Base-by-base conservation (phyloP, 2,329 filamentous ascomycete species). In the Sporothrix variecibatus region DNA sequence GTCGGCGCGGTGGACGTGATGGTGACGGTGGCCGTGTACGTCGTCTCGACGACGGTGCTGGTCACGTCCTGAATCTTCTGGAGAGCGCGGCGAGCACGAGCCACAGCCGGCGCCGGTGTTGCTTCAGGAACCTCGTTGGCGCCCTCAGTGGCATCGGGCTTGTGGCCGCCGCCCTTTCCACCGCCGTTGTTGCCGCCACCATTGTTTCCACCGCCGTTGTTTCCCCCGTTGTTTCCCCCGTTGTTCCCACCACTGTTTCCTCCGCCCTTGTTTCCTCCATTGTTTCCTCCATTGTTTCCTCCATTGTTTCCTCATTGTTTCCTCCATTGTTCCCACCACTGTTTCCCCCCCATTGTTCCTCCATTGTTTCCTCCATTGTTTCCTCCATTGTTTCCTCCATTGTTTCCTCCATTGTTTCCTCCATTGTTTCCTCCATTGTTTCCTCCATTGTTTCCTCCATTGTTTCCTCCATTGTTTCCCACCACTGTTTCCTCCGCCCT, bases 21-120 rank as follows among this genome's bases (percentile, higher is more conserved):
- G 1, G 72, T 71, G 26, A 28, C 28, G 0, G 71, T 75, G 26
- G 46, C 64, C 3, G 74, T 75, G 40, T 72, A 75, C 9, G 74
- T 75, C 12, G 74, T 73, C 40, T 75, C 71, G 17, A 73, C 28
- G 6, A 71, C 56, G 1, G 74, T 75, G 71, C 74, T 73, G 2
- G 74, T 75, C 4, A 73, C 72, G 20, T 73, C 58, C 4, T 71
- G 67, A 20, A 64, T 31, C 15, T 56, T n/a, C 17, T 69, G 51
- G 1, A 72, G 70, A 17, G 43, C 23, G 6, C 71, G 58, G 9
- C 58, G 70, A 31, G 40, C 70, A 11, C 58, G 70, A 31, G 56
- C 70, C 40, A 60, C 3, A 3, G 23, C 64, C 4, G 34, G 49
- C 9, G 38, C 26, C 17, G 34, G 34, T 8, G 23, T 23, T 8